These are phyloP conservation scores for Bisporella sp. DNA, from an alignment of 2,329 filamentous ascomycete genomes.

Conservation along the genomic window DNA sequence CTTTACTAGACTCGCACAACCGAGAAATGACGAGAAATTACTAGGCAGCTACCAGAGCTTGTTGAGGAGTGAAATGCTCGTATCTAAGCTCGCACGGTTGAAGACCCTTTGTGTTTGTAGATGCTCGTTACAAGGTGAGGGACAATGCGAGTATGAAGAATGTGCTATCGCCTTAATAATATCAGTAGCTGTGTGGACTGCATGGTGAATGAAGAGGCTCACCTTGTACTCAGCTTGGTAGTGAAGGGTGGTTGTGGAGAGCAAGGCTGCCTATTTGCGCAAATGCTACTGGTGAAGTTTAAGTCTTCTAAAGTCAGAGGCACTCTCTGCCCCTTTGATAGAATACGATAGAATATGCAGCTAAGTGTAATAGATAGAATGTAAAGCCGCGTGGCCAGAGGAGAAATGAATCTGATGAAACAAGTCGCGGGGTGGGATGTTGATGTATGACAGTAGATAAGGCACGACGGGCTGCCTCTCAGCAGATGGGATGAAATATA, in stretches of 20 bases:
- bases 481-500: neutral
- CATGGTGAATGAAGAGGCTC: neutral
- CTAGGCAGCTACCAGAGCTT: neutral
- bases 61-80: neutral
- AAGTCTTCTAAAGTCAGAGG: neutral
- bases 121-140: neutral
- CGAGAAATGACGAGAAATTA: neutral
- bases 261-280: slow-evolving; percentile 4
- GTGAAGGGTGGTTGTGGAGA: neutral
- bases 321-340: slow-evolving; percentile 3
- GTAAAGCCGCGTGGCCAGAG: slow-evolving; percentile 1
- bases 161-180: slow-evolving; percentile 2
- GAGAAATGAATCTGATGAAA: slow-evolving; percentile 4
- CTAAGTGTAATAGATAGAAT: slow-evolving; percentile 1
- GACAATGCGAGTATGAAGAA: neutral
- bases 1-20: neutral
- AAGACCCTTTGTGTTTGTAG: too few species aligned
- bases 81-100: neutral
- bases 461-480: neutral
- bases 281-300: neutral
- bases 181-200: slow-evolving; percentile 2
- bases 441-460: slow-evolving; percentile 4
- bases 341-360: slow-evolving; percentile 7
- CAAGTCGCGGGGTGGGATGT: slow-evolving; percentile 3
- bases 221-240: slow-evolving; percentile 2